A percentile compares a stretch with the other conserved stretches of the same genome.
These are phyloP conservation scores for Penicillium sp. DNA, from an alignment of 2,329 filamentous ascomycete genomes.

Conservation along the genomic window DNA sequence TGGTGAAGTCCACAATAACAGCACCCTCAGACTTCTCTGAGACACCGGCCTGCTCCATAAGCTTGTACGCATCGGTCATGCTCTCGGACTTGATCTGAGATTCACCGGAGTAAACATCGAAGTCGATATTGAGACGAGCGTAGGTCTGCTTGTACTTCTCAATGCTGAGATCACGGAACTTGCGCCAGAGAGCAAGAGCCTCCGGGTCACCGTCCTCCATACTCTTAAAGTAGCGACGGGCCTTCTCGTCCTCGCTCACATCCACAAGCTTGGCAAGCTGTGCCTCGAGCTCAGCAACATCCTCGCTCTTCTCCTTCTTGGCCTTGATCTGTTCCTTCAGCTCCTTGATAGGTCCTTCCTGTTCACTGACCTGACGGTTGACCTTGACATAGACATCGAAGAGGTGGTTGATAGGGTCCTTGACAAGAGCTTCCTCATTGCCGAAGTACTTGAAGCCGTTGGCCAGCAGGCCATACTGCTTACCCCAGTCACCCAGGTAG, in stretches of 20 bases:
- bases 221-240: constrained; percentile 63
- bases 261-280: constrained; percentile 50
- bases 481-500: constrained; percentile 67
- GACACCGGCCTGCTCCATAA: constrained; percentile 59
- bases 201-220: constrained; percentile 63
- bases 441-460: constrained; percentile 63
- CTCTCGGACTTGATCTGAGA: constrained; percentile 63
- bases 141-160: constrained; percentile 64
- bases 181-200: constrained; percentile 60
- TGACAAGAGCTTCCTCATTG: constrained; percentile 56
- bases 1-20: constrained; percentile 66
- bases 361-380: constrained; percentile 54
- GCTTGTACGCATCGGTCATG: constrained; percentile 58
- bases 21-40: constrained; percentile 65
- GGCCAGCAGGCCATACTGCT: constrained; percentile 63
- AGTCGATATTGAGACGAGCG: constrained; percentile 61
- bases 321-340: constrained; percentile 50
- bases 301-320: constrained; percentile 49
- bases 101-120: constrained; percentile 67
- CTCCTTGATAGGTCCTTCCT: constrained; percentile 57
- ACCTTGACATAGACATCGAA: constrained; percentile 67
- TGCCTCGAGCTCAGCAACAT: constrained; percentile 48
- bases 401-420: constrained; percentile 63
- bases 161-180: constrained; percentile 63
- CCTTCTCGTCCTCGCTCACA: constrained; percentile 58